phyloP scores from a whole-genome alignment of 2,329 filamentous ascomycete genomes.

The Cladosporium phlei region DNA sequence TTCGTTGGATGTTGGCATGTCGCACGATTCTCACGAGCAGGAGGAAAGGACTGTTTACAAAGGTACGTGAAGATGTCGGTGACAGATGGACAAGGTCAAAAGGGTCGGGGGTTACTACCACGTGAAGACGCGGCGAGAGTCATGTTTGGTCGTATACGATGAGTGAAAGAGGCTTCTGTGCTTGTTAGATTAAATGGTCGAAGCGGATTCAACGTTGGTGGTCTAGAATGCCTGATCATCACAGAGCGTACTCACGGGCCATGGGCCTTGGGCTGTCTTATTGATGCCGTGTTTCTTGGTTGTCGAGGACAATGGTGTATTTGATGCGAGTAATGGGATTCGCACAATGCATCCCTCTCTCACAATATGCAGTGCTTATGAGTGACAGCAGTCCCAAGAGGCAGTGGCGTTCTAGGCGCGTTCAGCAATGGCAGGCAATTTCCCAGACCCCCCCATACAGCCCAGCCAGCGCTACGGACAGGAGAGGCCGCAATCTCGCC shows the following conservation, averaged over 20 bases:
- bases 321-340: background rate
- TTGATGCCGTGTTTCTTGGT: background rate
- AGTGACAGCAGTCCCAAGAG: background rate
- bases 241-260: too few relatives aligned
- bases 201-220: slow-evolving; percentile 2
- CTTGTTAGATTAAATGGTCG: too few relatives aligned
- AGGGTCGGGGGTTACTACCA: background rate
- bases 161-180: background rate
- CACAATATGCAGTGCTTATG: background rate
- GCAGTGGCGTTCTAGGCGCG: slow-evolving; percentile 8
- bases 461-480: too few relatives aligned
- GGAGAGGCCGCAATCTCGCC: too few relatives aligned
- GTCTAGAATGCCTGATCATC: background rate
- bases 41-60: background rate
- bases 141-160: background rate
- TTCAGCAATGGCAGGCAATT: background rate
- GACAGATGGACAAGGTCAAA: slow-evolving; percentile 1
- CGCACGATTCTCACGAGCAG: background rate
- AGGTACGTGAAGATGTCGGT: background rate
- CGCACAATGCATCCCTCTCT: too few relatives aligned
- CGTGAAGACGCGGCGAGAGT: background rate
- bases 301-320: background rate
- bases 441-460: too few relatives aligned
- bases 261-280: background rate
- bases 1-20: slow-evolving; percentile 3